These are phyloP conservation scores for Malus hybrid DNA, from an alignment of 331 rosid genomes.

Conservation along the genomic window DNA sequence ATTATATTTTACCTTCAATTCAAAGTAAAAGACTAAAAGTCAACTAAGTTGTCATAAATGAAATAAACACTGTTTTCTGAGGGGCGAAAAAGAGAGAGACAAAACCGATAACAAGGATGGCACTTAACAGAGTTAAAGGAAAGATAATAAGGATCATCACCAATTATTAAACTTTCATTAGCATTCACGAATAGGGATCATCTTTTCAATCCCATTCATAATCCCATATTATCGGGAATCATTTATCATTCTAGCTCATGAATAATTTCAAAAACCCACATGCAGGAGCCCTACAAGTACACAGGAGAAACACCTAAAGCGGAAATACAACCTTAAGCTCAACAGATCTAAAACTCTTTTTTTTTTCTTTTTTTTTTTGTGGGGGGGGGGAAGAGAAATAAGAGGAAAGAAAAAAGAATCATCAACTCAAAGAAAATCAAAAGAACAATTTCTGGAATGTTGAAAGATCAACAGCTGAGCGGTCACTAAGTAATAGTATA, in stretches of 20 bases:
- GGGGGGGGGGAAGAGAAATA: not conserved
- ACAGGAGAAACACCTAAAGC: not conserved
- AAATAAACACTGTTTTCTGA: not conserved
- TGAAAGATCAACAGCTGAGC: not conserved
- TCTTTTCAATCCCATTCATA: not conserved
- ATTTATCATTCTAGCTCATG: too few relatives aligned
- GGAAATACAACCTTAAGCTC: not conserved
- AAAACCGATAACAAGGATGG: not conserved
- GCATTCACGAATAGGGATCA: not conserved
- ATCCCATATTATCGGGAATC: not conserved
- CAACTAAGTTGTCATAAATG: not conserved
- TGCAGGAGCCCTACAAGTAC: not conserved
- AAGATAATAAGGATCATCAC: not conserved
- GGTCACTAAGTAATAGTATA: not conserved
- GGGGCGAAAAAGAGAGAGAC: not conserved
- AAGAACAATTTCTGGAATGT: not conserved
- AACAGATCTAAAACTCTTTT: not conserved
- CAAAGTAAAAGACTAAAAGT: not conserved
- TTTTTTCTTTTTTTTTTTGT: too few relatives aligned
- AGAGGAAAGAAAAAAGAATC: not conserved
- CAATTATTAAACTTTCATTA: not conserved
- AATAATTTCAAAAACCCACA: not conserved
- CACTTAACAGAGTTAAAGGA: not conserved
- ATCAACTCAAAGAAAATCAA: not conserved
- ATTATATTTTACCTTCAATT: not conserved